Evolutionary conservation across 352 stramenopile genomes (phyloP).

Genomic region (Globisporangium okanoganense): DNA sequence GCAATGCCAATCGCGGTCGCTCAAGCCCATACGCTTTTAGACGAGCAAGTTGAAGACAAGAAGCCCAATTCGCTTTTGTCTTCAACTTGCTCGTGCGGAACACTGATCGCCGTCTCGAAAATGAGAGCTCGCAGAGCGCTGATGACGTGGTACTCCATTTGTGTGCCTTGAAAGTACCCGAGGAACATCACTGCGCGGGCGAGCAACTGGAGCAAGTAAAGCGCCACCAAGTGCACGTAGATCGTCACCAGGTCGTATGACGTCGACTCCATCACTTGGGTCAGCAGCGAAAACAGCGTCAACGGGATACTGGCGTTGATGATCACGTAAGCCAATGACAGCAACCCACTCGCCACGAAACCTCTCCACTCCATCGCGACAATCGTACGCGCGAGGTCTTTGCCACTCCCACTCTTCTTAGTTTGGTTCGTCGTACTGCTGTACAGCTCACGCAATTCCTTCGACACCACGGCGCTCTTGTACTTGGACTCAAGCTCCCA

Average conservation of each 20-base stretch:
- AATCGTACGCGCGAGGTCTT: slow-evolving; percentile 27
- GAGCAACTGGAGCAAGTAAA: slow-evolving; percentile 28
- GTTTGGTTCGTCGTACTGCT: neutral
- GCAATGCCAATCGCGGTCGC: slow-evolving; percentile 20
- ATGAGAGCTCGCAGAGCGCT: slow-evolving; percentile 28
- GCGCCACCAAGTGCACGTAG: slow-evolving; percentile 17
- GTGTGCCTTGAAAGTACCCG: slow-evolving; percentile 28
- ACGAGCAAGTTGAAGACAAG: no score
- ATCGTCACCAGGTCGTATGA: slow-evolving; percentile 25
- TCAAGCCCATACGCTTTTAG: no score
- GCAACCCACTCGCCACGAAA: slow-evolving; percentile 29
- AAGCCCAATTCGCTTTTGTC: slow-evolving; percentile 39
- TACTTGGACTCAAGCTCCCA: slow-evolving; percentile 42
- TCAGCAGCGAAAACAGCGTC: slow-evolving; percentile 40
- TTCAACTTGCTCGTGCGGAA: slow-evolving; percentile 16
- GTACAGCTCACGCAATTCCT: slow-evolving; percentile 27
- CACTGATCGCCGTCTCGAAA: slow-evolving; percentile 38
- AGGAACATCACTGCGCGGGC: slow-evolving; percentile 25
- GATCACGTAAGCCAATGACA: slow-evolving; percentile 33
- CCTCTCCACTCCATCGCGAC: slow-evolving; percentile 25
- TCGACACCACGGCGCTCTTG: slow-evolving; percentile 30
- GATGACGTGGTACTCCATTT: slow-evolving; percentile 33
- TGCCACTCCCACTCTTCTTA: neutral
- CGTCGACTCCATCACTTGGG: slow-evolving; percentile 22
- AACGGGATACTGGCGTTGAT: slow-evolving; percentile 38